A percentile compares a stretch with the other conserved stretches of the same genome.
These are phyloP conservation scores for Rhynchospora breviuscula DNA, from an alignment of 176 grass and related monocot genomes.

Conservation along the genomic window DNA sequence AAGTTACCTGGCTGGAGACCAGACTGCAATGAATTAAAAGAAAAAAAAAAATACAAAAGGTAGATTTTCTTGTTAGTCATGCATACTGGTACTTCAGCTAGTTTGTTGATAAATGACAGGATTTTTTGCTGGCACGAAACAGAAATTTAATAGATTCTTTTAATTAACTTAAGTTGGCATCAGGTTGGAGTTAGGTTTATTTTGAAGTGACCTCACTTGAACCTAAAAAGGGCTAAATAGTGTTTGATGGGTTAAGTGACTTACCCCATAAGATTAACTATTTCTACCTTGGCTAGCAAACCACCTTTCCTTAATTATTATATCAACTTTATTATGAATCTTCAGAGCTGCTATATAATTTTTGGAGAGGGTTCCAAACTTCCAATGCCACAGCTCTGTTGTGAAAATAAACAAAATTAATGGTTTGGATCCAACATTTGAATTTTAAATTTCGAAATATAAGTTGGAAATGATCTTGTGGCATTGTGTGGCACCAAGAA, in stretches of 20 bases:
- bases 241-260: conserved; percentile 4
- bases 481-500: too few species aligned
- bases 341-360: not conserved
- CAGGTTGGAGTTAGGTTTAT: not conserved
- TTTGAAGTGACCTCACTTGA: not conserved
- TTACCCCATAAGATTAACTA: not conserved
- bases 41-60: not conserved
- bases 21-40: not conserved
- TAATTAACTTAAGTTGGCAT: not conserved
- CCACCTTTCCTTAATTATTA: not conserved
- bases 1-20: not conserved
- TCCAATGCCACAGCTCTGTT: too few species aligned
- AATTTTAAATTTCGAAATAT: too few species aligned
- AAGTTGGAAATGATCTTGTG: too few species aligned
- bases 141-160: not conserved
- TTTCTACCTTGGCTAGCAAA: not conserved
- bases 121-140: not conserved
- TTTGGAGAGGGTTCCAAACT: too few species aligned
- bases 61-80: not conserved
- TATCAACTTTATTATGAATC: not conserved
- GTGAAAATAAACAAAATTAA: too few species aligned
- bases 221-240: not conserved
- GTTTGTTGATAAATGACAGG: not conserved
- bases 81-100: not conserved
- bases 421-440: too few species aligned